A percentile compares a stretch with the other conserved stretches of the same genome.
Conservation (phyloP, 2,329 filamentous ascomycete species). For the Colletotrichum liriopes region DNA sequence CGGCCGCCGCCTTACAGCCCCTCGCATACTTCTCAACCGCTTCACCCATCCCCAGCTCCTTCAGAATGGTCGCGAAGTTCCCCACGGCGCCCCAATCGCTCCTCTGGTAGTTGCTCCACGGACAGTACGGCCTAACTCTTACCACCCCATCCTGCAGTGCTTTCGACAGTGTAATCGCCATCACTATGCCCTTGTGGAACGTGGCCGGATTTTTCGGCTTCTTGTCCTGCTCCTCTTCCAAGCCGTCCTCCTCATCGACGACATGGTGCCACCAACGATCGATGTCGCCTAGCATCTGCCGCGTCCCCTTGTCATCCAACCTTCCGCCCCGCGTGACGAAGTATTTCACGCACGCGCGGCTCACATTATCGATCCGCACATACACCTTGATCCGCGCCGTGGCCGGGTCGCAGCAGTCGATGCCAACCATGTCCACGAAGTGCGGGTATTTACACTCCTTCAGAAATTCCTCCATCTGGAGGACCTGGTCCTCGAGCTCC, state of each 20-base stretch:
- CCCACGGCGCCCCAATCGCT: slow-evolving; percentile 13
- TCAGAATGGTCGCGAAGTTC: slow-evolving; percentile 2
- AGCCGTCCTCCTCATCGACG: slow-evolving; percentile 13
- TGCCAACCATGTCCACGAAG: slow-evolving; percentile 15
- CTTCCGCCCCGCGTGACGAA: not conserved
- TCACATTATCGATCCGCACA: not conserved
- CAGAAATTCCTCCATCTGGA: slow-evolving; percentile 3
- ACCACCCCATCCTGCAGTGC: not conserved
- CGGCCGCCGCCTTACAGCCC: not conserved
- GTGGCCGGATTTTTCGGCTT: not conserved
- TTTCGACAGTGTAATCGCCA: slow-evolving; percentile 1
- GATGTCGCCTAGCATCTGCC: slow-evolving; percentile 6
- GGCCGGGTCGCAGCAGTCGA: slow-evolving; percentile 15
- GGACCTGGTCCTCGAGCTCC: slow-evolving; percentile 12
- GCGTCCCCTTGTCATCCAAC: not conserved
- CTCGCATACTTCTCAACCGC: not conserved
- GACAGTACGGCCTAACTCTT: slow-evolving; percentile 3
- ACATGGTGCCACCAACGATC: slow-evolving; percentile 10
- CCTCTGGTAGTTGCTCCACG: slow-evolving; percentile 14
- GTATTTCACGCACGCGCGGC: slow-evolving; percentile 10
- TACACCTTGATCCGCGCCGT: slow-evolving; percentile 14
- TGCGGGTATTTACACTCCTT: slow-evolving; percentile 7
- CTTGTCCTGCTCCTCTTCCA: slow-evolving; percentile 3
- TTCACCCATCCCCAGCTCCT: slow-evolving; percentile 6
- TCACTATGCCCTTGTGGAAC: slow-evolving; percentile 11